A percentile compares a stretch with the other conserved stretches of the same genome.
phyloP scores from a whole-genome alignment of 345 rosid species.

The Euphorbia tirucalli region DNA sequence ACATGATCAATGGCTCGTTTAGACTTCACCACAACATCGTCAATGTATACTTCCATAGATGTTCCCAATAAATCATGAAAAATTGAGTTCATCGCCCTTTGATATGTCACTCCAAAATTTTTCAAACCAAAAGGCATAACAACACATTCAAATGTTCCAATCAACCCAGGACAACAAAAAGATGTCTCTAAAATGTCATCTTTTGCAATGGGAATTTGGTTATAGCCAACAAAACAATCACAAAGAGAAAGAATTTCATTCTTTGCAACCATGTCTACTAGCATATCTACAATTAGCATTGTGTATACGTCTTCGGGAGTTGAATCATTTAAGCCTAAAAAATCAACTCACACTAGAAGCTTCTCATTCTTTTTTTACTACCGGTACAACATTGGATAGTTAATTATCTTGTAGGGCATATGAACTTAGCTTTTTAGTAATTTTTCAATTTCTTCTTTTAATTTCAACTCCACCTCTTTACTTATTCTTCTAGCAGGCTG shows the following conservation, averaged over 20 bases:
- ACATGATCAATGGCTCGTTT: neutral
- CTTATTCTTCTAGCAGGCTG: neutral
- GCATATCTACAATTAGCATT: neutral
- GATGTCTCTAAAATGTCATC: neutral
- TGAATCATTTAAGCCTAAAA: neutral
- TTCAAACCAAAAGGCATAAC: neutral
- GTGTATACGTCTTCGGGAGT: neutral
- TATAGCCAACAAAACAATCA: too few species aligned
- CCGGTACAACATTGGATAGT: neutral
- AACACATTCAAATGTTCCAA: neutral
- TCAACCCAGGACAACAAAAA: neutral
- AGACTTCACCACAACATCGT: slow-evolving; percentile 3
- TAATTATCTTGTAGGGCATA: neutral
- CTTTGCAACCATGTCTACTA: neutral
- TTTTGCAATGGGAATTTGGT: too few species aligned
- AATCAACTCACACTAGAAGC: neutral
- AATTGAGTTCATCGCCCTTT: slow-evolving; percentile 3
- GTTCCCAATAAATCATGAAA: neutral
- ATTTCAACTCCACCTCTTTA: neutral
- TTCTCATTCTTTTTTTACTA: neutral
- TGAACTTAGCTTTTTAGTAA: neutral
- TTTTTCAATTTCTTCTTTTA: neutral
- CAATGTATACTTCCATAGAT: slow-evolving; percentile 7
- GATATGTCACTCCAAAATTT: slow-evolving; percentile 4
- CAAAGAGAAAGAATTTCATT: too few species aligned